Percentiles rank a stretch among this genome's conserved stretches.
phyloP scores from a whole-genome alignment of 805 yeast genomes.

The Saturnispora sekii region DNA sequence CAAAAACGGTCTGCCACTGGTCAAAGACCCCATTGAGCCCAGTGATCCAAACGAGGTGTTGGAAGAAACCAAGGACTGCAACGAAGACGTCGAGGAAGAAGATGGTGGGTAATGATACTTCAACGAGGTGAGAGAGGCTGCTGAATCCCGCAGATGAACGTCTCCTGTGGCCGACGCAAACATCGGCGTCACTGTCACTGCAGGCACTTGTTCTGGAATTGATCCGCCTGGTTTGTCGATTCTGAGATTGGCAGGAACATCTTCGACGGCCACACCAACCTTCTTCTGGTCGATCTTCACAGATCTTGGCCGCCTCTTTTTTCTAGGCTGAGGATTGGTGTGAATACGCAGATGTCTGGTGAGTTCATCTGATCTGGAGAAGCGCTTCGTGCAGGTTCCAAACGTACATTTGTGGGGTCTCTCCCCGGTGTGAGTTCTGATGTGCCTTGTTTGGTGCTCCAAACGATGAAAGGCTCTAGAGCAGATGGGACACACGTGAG shows the following conservation, averaged over 20 bases:
- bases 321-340: conserved; percentile 56
- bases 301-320: conserved; percentile 33
- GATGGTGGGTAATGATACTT: conserved; percentile 10
- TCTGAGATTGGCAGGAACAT: neutral
- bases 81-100: conserved; percentile 24
- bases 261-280: no score
- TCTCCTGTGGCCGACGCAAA: neutral
- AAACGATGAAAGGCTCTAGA: conserved; percentile 65
- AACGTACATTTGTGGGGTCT: conserved; percentile 70
- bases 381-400: conserved; percentile 60
- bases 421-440: conserved; percentile 75
- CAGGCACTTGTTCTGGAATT: no score
- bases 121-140: conserved; percentile 16
- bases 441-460: conserved; percentile 73
- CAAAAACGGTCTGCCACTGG: neutral
- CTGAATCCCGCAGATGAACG: conserved; percentile 13
- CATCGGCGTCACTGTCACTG: no score
- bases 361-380: conserved; percentile 63
- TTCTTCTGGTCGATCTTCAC: conserved; percentile 1
- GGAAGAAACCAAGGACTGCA: conserved; percentile 24
- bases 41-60: conserved; percentile 8
- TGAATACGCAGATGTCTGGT: conserved; percentile 69
- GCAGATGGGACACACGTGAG: conserved; percentile 68
- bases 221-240: no score
- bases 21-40: no score